Percentiles rank a stretch among this genome's conserved stretches.
Evolutionary conservation across 2,329 filamentous ascomycete species (phyloP).

Genomic region (Diatrype stigma): DNA sequence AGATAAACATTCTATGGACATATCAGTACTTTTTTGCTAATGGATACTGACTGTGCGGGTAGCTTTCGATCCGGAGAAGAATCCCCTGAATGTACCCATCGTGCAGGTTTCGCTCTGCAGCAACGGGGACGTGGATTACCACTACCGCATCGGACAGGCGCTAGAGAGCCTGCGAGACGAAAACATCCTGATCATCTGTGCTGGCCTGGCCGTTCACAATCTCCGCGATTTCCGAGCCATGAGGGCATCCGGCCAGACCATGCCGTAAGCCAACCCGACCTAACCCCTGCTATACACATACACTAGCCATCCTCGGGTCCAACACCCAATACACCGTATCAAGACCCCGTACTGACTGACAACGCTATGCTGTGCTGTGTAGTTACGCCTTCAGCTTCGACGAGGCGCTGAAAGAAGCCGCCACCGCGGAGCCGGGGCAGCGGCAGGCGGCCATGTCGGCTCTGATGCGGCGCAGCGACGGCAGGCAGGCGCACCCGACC

Average conservation of each 20-base stretch:
- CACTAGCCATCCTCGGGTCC: too few species aligned
- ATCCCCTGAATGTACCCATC: constrained; percentile 49
- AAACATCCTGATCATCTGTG: constrained; percentile 52
- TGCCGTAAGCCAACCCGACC: constrained; percentile 8
- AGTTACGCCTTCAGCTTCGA: constrained; percentile 42
- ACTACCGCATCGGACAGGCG: constrained; percentile 52
- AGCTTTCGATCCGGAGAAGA: constrained; percentile 48
- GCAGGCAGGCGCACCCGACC: constrained; percentile 57
- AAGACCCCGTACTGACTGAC: too few species aligned
- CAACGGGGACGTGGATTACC: constrained; percentile 47
- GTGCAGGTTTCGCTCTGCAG: constrained; percentile 56
- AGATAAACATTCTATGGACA: too few species aligned
- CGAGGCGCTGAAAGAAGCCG: constrained; percentile 51
- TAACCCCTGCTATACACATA: not conserved
- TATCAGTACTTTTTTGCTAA: too few species aligned
- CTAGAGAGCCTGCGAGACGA: constrained; percentile 50
- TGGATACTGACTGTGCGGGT: not conserved
- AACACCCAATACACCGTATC: too few species aligned
- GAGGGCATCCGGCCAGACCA: constrained; percentile 5
- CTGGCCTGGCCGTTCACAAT: constrained; percentile 56
- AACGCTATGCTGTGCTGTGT: not conserved
- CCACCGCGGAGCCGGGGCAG: constrained; percentile 34
- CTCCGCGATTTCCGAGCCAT: constrained; percentile 28
- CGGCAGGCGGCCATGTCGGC: constrained; percentile 39
- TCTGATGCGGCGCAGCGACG: constrained; percentile 46